Base-by-base conservation (phyloP, 2,329 filamentous ascomycete species). In the Botrytis cinerea region DNA sequence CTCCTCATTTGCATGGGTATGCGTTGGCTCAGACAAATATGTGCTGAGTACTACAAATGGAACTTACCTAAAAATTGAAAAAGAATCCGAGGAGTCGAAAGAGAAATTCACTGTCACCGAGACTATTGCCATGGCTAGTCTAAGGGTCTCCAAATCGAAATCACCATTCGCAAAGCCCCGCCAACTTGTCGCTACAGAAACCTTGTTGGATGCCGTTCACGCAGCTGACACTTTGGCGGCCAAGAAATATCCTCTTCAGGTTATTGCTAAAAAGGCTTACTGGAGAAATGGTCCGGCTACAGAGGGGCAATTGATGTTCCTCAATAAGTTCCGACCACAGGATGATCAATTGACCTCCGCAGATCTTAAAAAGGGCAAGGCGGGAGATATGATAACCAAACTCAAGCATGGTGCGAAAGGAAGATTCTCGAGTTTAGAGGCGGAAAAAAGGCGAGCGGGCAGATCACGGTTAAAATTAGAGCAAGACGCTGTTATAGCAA, bases 311-410 rank as follows among this genome's bases (percentile, higher is more conserved):
- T 81, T 97, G 1, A 84, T 87, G 51, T 91, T 92, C 72, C 81
- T 96, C 71, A 94, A 94, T 79, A 92, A 89, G 79, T 79, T 91
- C 5, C 85, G 91, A 14, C 82, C 82, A 1, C 83, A 87, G 70
- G 82, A 85, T n/a, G 84, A 90, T 43, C 84, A 87, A 71, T 80
- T 94, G 69, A 86, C 83, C 1, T 77, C 82, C 0, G 83, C 83
- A 0, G 86, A 90, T 43, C 78, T 97, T 73, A 94, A 88, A 22
- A 96, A 95, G 80, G 95, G 95, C 12, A 90, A 89, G 80, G 95
- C 94, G 7, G 87, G 87, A 7, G 95, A 98, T 81, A 95, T 97
- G 92, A 97, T 98, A 76, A 97, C 93, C 12, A 97, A 97, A 82
- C 80, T 97, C 75, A 95, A 92, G 81, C 92, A 96, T 80, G 95